These are phyloP conservation scores for Xylaria acuta DNA, from an alignment of 495 filamentous ascomycete species.

Conservation along the genomic window DNA sequence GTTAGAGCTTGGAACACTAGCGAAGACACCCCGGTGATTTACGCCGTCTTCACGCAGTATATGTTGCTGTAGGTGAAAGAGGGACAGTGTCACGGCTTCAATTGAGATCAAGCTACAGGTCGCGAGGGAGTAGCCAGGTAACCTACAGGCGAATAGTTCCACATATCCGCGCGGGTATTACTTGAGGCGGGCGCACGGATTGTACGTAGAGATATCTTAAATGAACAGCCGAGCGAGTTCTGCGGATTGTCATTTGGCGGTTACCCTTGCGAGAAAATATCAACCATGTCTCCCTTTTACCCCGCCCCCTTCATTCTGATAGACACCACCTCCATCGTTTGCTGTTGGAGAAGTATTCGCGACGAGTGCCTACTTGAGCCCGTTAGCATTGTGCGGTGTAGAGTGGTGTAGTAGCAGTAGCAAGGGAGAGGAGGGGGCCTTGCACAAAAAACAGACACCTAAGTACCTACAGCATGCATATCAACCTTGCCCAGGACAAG, in stretches of 20 bases:
- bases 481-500: slow-evolving; percentile 10
- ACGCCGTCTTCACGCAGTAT: slow-evolving; percentile 5
- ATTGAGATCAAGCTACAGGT: neutral
- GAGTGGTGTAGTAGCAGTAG: neutral
- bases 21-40: neutral
- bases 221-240: neutral
- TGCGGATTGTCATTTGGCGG: neutral
- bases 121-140: neutral
- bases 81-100: neutral
- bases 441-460: neutral
- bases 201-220: neutral
- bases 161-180: slow-evolving; percentile 14
- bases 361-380: neutral
- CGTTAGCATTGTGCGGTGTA: neutral
- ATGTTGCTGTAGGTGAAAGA: neutral
- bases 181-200: neutral
- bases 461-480: neutral
- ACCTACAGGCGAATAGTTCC: too few species aligned
- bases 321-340: neutral
- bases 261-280: neutral
- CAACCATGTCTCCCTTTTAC: neutral
- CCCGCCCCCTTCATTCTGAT: neutral
- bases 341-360: neutral
- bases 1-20: neutral
- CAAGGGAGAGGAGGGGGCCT: neutral